Base-by-base conservation (phyloP, 768 basidiomycete genomes). In the Artomyces pyxidatus region DNA sequence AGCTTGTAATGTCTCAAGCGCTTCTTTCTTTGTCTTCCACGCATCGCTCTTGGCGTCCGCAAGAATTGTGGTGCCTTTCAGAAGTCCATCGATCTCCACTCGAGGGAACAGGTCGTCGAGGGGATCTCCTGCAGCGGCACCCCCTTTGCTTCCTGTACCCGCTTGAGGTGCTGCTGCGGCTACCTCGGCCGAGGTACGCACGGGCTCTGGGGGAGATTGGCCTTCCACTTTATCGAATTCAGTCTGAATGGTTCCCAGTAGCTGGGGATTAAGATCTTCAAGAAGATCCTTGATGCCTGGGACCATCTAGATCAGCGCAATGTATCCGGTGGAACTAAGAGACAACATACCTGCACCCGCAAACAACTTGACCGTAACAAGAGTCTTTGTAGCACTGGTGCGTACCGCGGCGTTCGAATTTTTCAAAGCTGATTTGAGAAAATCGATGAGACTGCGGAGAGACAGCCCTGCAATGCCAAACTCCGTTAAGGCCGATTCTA, bases 1-100 rank as follows among this genome's bases (percentile, higher is more conserved):
- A 0, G 78, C 81, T 59, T 90, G 85, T 16, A 98, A 65, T 0
- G 73, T 71, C 64, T 98, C 96, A 50, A 98, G 72, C 3, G 89
- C 93, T 59, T 97, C 95, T 64, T 99, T 99, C 68, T 94, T 85
- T 1, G 80, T 81, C 70, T 98, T 98, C 95, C 95, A 99, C 0
- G 91, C 84, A 55, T 95, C 94, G 57, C 83, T 95, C 69, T 90
- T 93, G 9, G 84, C 74, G 58, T 92, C 90, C 2, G 81, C 73
- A 14, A 96, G 66, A 41, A 94, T 85, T 4, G 83, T 81, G 0
- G 90, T 90, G 21, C 85, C 85, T 54, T 85, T 85, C 47, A 98
- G 71, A 22, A 99, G 66, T 47, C 78, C 73, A 56, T 98, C 94
- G 35, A 98, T 72, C 59, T 99, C 96, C 35, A 97, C 88, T 25